Percentiles rank a stretch among this genome's conserved stretches.
Conservation (phyloP, 2,329 filamentous ascomycete species). For the Bipolaris oryzae region DNA sequence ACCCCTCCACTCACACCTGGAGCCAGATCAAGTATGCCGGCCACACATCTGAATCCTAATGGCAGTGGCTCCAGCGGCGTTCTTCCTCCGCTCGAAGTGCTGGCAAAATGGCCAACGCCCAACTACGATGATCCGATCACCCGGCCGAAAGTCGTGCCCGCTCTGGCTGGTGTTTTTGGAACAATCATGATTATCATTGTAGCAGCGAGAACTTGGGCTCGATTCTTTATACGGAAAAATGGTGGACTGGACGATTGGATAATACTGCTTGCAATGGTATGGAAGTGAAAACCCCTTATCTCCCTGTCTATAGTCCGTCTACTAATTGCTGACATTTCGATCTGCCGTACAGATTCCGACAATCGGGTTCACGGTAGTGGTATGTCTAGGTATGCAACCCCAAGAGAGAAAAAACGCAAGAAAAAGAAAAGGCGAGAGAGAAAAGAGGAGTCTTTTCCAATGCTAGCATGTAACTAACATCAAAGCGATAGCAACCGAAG, state of each 20-base stretch:
- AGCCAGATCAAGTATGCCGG: background rate
- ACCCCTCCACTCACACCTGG: too few relatives aligned
- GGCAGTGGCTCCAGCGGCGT: conserved; percentile 14
- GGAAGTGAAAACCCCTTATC: background rate
- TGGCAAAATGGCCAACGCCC: conserved; percentile 19
- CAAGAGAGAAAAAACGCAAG: background rate
- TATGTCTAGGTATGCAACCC: background rate
- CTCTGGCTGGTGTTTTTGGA: conserved; percentile 14
- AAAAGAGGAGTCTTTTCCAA: too few relatives aligned
- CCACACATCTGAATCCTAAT: conserved; percentile 1
- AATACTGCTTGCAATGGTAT: conserved; percentile 21
- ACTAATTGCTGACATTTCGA: background rate
- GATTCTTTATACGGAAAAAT: conserved; percentile 20
- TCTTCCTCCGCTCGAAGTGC: conserved; percentile 19
- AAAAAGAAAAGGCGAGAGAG: too few relatives aligned
- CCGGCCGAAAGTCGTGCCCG: conserved; percentile 10
- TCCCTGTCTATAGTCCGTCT: background rate
- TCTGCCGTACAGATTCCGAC: conserved; percentile 2
- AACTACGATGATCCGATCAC: conserved; percentile 21
- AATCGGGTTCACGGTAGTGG: background rate
- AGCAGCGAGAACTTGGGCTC: conserved; percentile 19
- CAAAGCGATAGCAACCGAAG: conserved; percentile 1
- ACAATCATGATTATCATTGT: conserved; percentile 16
- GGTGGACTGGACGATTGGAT: conserved; percentile 25
- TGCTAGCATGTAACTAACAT: background rate